These are phyloP conservation scores for Chrysanthemum makinoi DNA, from an alignment of 129 eudicot genomes.

Conservation along the genomic window DNA sequence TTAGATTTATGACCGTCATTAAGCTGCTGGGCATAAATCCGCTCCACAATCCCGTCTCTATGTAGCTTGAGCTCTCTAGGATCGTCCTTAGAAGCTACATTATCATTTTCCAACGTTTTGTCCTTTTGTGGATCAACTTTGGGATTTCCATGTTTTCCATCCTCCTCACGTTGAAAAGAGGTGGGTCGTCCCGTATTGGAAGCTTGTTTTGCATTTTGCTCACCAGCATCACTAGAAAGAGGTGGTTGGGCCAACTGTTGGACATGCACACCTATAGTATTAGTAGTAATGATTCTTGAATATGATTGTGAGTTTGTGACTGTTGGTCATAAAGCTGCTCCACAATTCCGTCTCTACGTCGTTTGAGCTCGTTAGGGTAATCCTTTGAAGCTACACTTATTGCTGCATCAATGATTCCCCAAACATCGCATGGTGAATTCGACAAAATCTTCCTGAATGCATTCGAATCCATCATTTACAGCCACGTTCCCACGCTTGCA, in stretches of 20 bases:
- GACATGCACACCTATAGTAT: constrained; percentile 26
- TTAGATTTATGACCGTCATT: constrained; percentile 23
- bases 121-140: background rate
- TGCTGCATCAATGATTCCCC: constrained; percentile 73
- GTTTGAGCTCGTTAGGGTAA: background rate
- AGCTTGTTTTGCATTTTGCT: constrained; percentile 18
- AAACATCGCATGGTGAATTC: constrained; percentile 52
- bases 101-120: too few species aligned
- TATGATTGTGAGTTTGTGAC: constrained; percentile 21
- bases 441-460: constrained; percentile 56
- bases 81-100: too few species aligned
- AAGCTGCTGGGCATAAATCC: background rate
- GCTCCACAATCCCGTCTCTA: too few species aligned
- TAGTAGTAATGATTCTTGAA: constrained; percentile 28
- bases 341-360: too few species aligned
- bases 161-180: constrained; percentile 22
- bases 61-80: too few species aligned
- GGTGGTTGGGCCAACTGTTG: constrained; percentile 23
- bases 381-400: constrained; percentile 60
- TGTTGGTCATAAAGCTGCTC: too few species aligned
- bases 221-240: constrained; percentile 6
- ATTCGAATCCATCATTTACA: constrained; percentile 53
- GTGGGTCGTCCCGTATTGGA: constrained; percentile 30
- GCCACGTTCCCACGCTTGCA: too few species aligned
- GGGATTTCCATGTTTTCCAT: constrained; percentile 17